Conservation (phyloP, 208 protist genomes). For the Tritrichomonas musculus region DNA sequence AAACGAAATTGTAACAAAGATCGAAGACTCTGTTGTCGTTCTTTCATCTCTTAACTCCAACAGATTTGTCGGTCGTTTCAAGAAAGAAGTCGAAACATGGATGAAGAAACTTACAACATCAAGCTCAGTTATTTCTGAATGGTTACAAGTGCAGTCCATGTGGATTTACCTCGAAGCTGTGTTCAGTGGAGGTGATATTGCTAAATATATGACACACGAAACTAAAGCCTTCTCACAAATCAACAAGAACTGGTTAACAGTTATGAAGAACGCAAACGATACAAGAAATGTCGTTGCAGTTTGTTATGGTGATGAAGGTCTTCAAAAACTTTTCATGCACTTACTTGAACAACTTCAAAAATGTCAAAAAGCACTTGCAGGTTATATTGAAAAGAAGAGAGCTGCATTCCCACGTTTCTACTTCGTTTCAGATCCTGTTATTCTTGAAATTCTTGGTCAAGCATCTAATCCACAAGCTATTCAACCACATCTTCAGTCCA, state of each 20-base stretch:
- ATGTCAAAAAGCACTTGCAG: conserved; percentile 88
- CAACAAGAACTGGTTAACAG: conserved; percentile 82
- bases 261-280: conserved; percentile 88
- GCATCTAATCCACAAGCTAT: conserved; percentile 51
- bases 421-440: conserved; percentile 89
- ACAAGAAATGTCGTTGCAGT: conserved; percentile 79
- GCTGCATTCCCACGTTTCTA: conserved; percentile 94
- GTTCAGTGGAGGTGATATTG: conserved; percentile 86
- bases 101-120: conserved; percentile 55
- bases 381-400: conserved; percentile 93
- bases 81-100: conserved; percentile 56
- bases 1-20: conserved; percentile 16
- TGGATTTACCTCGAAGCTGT: conserved; percentile 92
- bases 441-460: conserved; percentile 91
- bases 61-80: conserved; percentile 63
- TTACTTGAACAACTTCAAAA: conserved; percentile 86
- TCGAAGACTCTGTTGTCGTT: conserved; percentile 19
- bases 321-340: conserved; percentile 73
- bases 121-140: conserved; percentile 59
- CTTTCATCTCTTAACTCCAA: conserved; percentile 48
- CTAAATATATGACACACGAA: conserved; percentile 86
- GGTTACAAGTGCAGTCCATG: conserved; percentile 64
- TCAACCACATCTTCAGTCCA: conserved; percentile 42
- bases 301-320: conserved; percentile 80
- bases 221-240: conserved; percentile 85